Evolutionary conservation across 2,329 filamentous ascomycete species (phyloP).

Genomic region (Colletotrichum sp.): DNA sequence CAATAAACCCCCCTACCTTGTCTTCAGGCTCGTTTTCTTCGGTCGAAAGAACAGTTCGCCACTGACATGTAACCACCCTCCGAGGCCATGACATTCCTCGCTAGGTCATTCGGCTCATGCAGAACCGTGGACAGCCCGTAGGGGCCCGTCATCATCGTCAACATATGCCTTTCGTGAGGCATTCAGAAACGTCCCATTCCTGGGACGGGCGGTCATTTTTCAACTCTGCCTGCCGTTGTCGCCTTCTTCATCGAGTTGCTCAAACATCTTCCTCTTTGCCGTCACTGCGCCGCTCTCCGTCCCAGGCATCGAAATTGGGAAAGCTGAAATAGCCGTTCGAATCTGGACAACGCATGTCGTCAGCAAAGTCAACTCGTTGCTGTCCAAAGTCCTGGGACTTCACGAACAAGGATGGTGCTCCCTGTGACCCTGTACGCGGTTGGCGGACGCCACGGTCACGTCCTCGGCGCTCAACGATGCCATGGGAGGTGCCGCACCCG

Average conservation of each 20-base stretch:
- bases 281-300: constrained; percentile 48
- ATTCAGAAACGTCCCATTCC: background rate
- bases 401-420: constrained; percentile 14
- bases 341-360: constrained; percentile 1
- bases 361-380: background rate
- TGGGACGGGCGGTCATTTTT: background rate
- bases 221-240: background rate
- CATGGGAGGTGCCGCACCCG: constrained; percentile 37
- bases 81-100: background rate
- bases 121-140: background rate
- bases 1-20: background rate
- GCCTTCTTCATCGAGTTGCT: constrained; percentile 17
- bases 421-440: constrained; percentile 14
- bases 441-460: constrained; percentile 30
- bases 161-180: background rate
- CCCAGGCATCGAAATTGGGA: constrained; percentile 74
- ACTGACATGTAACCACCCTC: background rate
- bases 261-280: constrained; percentile 37
- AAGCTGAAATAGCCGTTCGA: constrained; percentile 71
- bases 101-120: background rate
- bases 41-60: background rate
- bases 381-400: background rate
- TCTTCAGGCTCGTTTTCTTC: background rate
- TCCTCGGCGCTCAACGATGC: constrained; percentile 40
- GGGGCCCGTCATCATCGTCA: background rate